Conservation (phyloP, 495 filamentous ascomycete genomes). For the Aspergillus conjunctus region DNA sequence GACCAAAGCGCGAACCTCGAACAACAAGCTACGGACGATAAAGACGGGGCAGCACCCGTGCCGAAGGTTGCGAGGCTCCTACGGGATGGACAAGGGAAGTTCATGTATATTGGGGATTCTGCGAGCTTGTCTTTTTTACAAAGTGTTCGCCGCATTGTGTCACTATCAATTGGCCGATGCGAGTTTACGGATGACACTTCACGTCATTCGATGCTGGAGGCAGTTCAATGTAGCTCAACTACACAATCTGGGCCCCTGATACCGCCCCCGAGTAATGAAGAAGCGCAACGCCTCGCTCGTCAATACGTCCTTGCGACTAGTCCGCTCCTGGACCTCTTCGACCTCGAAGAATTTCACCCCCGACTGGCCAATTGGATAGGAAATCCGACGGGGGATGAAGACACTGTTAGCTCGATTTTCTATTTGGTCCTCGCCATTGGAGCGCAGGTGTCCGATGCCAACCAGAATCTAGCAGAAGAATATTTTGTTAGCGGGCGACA, state of each 20-base stretch:
- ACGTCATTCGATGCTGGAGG: constrained; percentile 69
- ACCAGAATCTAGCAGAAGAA: constrained; percentile 42
- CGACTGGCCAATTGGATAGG: constrained; percentile 45
- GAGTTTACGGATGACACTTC: constrained; percentile 70
- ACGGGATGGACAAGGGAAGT: constrained; percentile 55
- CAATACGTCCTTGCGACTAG: constrained; percentile 47
- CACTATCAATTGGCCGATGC: constrained; percentile 63
- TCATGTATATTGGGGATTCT: constrained; percentile 73
- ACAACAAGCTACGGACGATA: constrained; percentile 38
- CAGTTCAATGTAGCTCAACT: constrained; percentile 46
- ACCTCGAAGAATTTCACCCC: constrained; percentile 39
- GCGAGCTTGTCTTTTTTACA: constrained; percentile 73
- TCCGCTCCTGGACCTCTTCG: constrained; percentile 43
- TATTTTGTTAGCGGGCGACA: constrained; percentile 61
- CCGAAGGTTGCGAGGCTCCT: constrained; percentile 55
- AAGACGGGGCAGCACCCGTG: constrained; percentile 44
- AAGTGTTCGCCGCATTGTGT: constrained; percentile 71
- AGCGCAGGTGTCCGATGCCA: constrained; percentile 55
- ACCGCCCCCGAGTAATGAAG: constrained; percentile 35
- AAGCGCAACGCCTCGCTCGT: constrained; percentile 41
- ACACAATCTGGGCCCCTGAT: constrained; percentile 33
- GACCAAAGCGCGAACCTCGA: constrained; percentile 40
- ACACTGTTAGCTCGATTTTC: constrained; percentile 55
- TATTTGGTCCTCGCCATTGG: constrained; percentile 64
- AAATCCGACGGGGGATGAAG: constrained; percentile 44